Evolutionary conservation across 805 yeast genomes (phyloP), one percentile per base, ranked within the genome.

Genomic region (Metschnikowia cerradonensis): DNA sequence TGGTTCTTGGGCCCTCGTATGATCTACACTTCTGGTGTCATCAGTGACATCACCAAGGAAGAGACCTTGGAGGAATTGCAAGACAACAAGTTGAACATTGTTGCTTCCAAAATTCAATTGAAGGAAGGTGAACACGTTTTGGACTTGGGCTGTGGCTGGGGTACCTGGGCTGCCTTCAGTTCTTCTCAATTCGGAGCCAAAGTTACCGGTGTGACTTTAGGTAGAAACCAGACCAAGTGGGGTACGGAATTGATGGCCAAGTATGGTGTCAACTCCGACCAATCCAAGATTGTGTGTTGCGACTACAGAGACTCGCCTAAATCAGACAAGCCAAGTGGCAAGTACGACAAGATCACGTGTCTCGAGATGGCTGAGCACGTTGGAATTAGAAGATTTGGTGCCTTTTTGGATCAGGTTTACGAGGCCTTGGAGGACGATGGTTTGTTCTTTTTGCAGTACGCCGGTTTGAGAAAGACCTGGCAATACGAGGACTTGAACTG

Each of bases 351-450:
- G 69, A 90, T 90, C 65, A 86, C 96, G 36, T 88, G 95, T 72
- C 76, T 90, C 66, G 96, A 90, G 77, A 90, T 90, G 97, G 90
- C 96, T 33, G 97, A 90, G 78, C 97, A 90, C 68, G 97, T 90
- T 64, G 97, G 97, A 66, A 86, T 90, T 60, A 82, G 96, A 69
- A 84, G 90, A 65, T 87, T 90, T 58, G 73, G 82, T 46, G 62
- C 85, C 19, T 90, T 90, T 76, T 75, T 90, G 67, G 72, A 75
- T 53, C 96, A 90, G 73, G 91, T 88, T 51, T 80, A 84, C 65
- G 88, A 88, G 64, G 83, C 90, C 82, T 81, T 90, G 67, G 96
- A 90, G 60, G 97, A 90, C 66, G 96, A 90, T 66, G 97, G 96
- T 54, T 68, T 88, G 49, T 89, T 90, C 78, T 86, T 78, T 67